Base-by-base conservation (phyloP, 805 yeast species). In the Kodamaea kakaduensis region DNA sequence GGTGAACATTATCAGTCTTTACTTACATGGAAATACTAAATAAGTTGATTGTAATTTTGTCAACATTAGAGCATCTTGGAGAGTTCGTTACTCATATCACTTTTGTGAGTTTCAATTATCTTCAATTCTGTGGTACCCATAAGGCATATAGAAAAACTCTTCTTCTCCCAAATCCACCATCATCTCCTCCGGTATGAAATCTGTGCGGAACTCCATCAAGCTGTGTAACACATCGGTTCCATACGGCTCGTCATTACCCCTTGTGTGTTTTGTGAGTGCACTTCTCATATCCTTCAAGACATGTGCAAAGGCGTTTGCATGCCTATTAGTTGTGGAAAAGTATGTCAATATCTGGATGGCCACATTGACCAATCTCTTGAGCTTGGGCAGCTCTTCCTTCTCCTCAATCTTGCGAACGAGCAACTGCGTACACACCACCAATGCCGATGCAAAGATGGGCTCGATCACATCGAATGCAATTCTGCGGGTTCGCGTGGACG, bases 131-230 rank as follows among this genome's bases (percentile, higher is more conserved):
- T n/a, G 9, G 9, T 9, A 6, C 22, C 29, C 29, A 26, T 26
- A 26, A 9, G 29, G 29, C 18, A 6, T 9, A 16, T 16, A 26
- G 29, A 26, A 26, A 16, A 26, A 26, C 19, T 26, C 29, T 5
- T 26, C 29, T 13, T 16, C 19, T 3, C 29, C 29, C 15, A 25
- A n/a, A 19, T 32, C 35, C n/a, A 13, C 30, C 22, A 25, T 3
- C 28, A 25, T 21, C 18, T 16, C 10, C 19, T 32, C 30, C 12
- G 44, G 39, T 7, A 51, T 48, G 33, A 51, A 51, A 13, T 36
- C 40, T 25, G 43, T 38, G 34, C 48, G 56, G 34, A 51, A 51
- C 16, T 43, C 44, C 19, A 44, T 36, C 21, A 51, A 36, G 23
- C 24, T 22, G 6, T 15, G 22, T 16, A 34, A 15, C 9, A 30